Base-by-base conservation (phyloP, 495 filamentous ascomycete genomes). In the Hypoxylon crocopeplum region DNA sequence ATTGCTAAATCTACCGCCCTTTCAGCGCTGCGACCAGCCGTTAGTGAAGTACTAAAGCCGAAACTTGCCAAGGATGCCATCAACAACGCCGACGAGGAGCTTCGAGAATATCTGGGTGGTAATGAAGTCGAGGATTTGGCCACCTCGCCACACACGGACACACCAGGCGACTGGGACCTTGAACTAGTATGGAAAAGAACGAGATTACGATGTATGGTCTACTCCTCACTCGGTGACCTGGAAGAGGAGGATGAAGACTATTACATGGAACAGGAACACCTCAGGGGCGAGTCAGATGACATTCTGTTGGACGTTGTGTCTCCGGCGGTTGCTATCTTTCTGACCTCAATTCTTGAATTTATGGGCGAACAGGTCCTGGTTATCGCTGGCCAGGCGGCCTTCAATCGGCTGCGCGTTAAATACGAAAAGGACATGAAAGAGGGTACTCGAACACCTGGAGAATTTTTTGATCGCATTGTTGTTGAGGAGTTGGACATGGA, bases 241-340 rank as follows among this genome's bases (percentile, higher is more conserved):
- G 95, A 99, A 72, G 93, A 97, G 74, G 91, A 97, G 63, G 95
- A 98, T 46, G 94, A 98, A 69, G 92, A 97, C 67, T 85, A 84
- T 59, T 90, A 86, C 61, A 88, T 92, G 63, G 80, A 87, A 39
- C 81, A 88, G 61, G 89, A 92, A 27, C 81, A 86, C 34, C 78
- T 89, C 4, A 79, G 84, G 8, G 80, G 84, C 30, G 77, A 60
- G 53, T 76, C 63, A 24, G 80, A 79, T 30, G 82, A 86, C 38
- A 81, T 86, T 34, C 40, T 70, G 13, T 68, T 72, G 16, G 90
- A 88, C 20, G 82, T 90, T 36, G 89, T 97, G 37, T 96, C 93
- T 0, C 92, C 93, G 15, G 89, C 93, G 2, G 91, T 94, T 5
- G 92, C 95, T 38, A 97, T 98, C 60, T 98, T 97, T 74, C 77